Evolutionary conservation across 768 basidiomycete genomes (phyloP), one percentile per base, ranked within the genome.

Genomic region (Suillus placidus): DNA sequence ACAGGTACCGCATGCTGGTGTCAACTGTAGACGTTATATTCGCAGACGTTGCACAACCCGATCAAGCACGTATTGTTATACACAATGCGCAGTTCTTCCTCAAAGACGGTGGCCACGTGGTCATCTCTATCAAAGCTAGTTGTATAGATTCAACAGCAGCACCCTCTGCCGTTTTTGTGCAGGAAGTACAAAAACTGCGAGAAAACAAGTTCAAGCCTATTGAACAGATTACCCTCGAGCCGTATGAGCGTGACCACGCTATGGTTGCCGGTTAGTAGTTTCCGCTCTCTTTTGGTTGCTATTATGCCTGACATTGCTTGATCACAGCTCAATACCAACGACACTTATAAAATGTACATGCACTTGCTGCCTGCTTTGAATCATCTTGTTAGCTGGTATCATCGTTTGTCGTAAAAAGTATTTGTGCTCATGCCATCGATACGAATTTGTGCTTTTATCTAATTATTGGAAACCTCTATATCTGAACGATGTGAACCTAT

Each of bases 71-170:
- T 83, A 98, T 99, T 73, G 94, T 99, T 68, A 84, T 87, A 47
- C 86, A 89, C 78, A 99, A 99, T 78, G 94, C 97, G 0, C 89
- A 97, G 71, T 89, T 90, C 77, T 99, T 99, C 90, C 85, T 99
- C 63, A 98, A 97, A 79, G 91, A 96, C 77, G 87, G 86, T 37
- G 97, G 97, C 2, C 94, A 97, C 72, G 83, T 87, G 71, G 89
- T 99, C 71, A 95, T 99, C 69, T 99, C 97, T 63, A 97, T 99
- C 86, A 99, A 99, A 83, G 97, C 97, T 37, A 95, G 92, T 72
- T 99, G 97, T 83, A 92, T 99, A 77, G 97, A 99, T 79, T 98
- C 95, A 51, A 98, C 96, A n/a, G 86, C 86, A 4, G 88, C 94
- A 3, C 88, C 97, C 12, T 93, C 94, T 68, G 89, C 88, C 32